Conservation (phyloP, 441 rosid species). For the Codiaeum variegatum region DNA sequence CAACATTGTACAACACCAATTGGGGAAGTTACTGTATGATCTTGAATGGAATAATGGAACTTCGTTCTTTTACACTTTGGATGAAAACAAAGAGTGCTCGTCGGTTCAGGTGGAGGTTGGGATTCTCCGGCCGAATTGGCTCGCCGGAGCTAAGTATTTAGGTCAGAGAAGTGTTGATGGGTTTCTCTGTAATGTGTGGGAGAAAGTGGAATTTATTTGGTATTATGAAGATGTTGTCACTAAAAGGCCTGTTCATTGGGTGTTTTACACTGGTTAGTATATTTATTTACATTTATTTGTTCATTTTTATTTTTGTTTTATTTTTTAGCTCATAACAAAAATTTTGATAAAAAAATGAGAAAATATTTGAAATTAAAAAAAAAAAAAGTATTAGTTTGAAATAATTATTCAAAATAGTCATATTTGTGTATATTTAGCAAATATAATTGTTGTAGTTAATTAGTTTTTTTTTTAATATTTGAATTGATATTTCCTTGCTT, state of each 20-base stretch:
- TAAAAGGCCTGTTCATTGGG: conserved; percentile 38
- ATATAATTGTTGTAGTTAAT: too few relatives aligned
- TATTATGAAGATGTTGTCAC: conserved; percentile 70
- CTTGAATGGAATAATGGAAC: conserved; percentile 90
- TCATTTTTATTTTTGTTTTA: background rate
- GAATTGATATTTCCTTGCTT: too few relatives aligned
- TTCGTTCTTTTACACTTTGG: conserved; percentile 57
- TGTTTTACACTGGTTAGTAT: conserved; percentile 51
- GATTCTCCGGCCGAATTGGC: conserved; percentile 71
- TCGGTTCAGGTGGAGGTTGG: conserved; percentile 50
- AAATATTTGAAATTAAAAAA: too few relatives aligned
- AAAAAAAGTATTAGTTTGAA: too few relatives aligned
- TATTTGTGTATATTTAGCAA: too few relatives aligned
- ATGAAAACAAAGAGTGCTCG: conserved; percentile 38
- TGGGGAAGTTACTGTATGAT: conserved; percentile 56
- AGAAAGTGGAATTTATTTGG: conserved; percentile 71
- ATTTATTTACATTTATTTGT: too few relatives aligned
- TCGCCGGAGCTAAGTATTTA: conserved; percentile 64
- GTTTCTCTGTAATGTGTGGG: conserved; percentile 76
- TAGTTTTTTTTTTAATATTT: too few relatives aligned
- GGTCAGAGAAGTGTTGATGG: conserved; percentile 20
- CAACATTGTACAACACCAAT: conserved; percentile 71
- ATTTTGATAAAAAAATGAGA: too few relatives aligned
- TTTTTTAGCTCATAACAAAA: too few relatives aligned
- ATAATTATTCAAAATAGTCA: too few relatives aligned